Evolutionary conservation across 2,329 filamentous ascomycete genomes (phyloP).

Genomic region (Claviceps monticola): DNA sequence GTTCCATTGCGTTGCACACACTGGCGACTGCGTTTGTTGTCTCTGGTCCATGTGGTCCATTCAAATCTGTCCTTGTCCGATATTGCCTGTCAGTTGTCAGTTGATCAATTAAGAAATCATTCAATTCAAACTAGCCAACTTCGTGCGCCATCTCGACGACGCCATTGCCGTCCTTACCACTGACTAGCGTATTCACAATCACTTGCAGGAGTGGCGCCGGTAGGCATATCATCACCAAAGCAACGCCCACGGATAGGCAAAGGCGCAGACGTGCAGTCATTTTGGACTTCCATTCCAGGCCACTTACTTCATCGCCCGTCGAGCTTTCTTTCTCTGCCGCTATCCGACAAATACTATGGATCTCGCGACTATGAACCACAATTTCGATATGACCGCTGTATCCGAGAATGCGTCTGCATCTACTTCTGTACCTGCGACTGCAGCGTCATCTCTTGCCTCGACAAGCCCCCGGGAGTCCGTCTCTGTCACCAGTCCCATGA

Average conservation of each 20-base stretch:
- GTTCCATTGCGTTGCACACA: neutral
- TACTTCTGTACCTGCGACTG: neutral
- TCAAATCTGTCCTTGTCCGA: too few species aligned
- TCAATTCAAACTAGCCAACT: neutral
- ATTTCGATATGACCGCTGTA: neutral
- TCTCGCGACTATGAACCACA: slow-evolving; percentile 3
- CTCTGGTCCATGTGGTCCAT: too few species aligned
- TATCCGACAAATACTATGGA: slow-evolving; percentile 3
- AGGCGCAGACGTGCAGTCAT: neutral
- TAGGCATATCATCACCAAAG: neutral
- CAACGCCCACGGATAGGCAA: neutral
- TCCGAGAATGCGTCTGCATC: neutral
- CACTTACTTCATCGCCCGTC: neutral
- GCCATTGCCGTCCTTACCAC: neutral
- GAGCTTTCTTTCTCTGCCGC: neutral
- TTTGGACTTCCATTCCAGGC: neutral
- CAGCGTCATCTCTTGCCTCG: slow-evolving; percentile 1
- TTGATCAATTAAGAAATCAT: neutral
- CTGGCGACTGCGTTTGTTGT: neutral
- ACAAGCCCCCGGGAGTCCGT: slow-evolving; percentile 1
- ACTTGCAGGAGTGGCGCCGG: neutral
- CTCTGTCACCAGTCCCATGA: slow-evolving; percentile 2
- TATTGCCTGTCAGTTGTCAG: neutral
- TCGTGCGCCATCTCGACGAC: neutral
- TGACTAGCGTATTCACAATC: neutral